phyloP scores from a whole-genome alignment of 2,329 filamentous ascomycete species.

The Teratosphaeria pseudoeucalypti region DNA sequence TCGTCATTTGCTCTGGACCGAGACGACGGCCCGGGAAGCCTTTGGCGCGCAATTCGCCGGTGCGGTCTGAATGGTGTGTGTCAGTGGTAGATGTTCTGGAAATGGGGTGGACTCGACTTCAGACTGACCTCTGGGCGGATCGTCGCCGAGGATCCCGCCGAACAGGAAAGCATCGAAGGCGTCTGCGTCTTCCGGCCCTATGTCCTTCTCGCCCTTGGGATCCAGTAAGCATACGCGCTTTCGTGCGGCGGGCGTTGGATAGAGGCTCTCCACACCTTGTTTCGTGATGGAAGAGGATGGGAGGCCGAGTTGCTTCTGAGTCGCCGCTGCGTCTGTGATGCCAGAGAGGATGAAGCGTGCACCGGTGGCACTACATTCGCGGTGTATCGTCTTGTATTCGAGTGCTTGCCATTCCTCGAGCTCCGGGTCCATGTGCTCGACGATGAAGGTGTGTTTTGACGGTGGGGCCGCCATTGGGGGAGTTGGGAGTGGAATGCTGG shows the following conservation, averaged over 20 bases:
- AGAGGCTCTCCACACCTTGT: conserved; percentile 69
- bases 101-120: too few species aligned
- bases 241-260: conserved; percentile 50
- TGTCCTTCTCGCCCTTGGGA: conserved; percentile 68
- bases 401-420: conserved; percentile 88
- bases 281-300: conserved; percentile 4
- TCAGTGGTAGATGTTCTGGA: neutral
- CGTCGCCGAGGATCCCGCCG: conserved; percentile 90
- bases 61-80: conserved; percentile 56
- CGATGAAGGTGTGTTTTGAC: conserved; percentile 65
- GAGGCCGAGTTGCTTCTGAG: conserved; percentile 6
- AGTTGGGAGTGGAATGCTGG: neutral
- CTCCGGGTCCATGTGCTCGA: conserved; percentile 93
- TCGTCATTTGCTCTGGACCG: conserved; percentile 94
- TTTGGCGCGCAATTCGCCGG: conserved; percentile 88
- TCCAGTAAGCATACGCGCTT: conserved; percentile 79
- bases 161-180: conserved; percentile 87
- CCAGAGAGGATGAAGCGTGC: conserved; percentile 36
- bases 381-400: conserved; percentile 80
- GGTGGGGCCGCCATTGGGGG: neutral
- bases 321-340: conserved; percentile 30
- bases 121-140: conserved; percentile 70
- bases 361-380: conserved; percentile 59
- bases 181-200: conserved; percentile 72
- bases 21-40: conserved; percentile 80